Percentiles rank a stretch among this genome's conserved stretches.
Evolutionary conservation across 805 yeast genomes (phyloP).

Genomic region (Maudiozyma saulgeensis): DNA sequence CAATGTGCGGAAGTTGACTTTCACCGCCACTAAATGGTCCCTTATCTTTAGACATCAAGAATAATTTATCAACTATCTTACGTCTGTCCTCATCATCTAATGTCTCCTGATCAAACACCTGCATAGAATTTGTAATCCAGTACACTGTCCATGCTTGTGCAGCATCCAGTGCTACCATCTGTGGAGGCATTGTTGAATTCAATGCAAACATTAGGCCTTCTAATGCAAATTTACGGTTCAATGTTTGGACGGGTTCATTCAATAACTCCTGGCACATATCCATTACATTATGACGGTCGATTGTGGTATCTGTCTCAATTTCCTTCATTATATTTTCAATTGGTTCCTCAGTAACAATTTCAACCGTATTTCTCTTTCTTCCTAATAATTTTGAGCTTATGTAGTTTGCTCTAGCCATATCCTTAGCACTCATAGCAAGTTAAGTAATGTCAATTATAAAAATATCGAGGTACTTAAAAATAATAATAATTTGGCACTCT

Average conservation of each 20-base stretch:
- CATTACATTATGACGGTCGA: constrained; percentile 18
- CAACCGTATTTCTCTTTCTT: constrained; percentile 13
- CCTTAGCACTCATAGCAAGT: not conserved
- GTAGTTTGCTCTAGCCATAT: constrained; percentile 4
- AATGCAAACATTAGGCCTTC: constrained; percentile 36
- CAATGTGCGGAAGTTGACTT: constrained; percentile 75
- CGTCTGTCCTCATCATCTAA: constrained; percentile 21
- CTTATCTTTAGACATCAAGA: constrained; percentile 22
- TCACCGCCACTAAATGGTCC: constrained; percentile 86
- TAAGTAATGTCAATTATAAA: too few relatives aligned
- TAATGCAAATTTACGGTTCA: constrained; percentile 32
- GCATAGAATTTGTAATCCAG: constrained; percentile 62
- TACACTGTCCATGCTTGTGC: constrained; percentile 87
- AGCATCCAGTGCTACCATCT: constrained; percentile 59
- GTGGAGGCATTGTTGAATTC: constrained; percentile 38
- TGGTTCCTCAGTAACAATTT: constrained; percentile 7
- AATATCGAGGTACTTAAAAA: too few relatives aligned
- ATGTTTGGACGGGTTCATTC: constrained; percentile 2
- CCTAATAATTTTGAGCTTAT: constrained; percentile 16
- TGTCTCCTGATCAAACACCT: constrained; percentile 29
- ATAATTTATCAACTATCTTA: constrained; percentile 25
- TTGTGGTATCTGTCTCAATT: constrained; percentile 24
- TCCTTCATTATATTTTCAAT: constrained; percentile 15
- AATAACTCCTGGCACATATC: constrained; percentile 14
- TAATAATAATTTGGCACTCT: too few relatives aligned